A percentile compares a stretch with the other conserved stretches of the same genome.
phyloP scores from a whole-genome alignment of 2,329 filamentous ascomycete species.

The Verticillium zaregamsianum region DNA sequence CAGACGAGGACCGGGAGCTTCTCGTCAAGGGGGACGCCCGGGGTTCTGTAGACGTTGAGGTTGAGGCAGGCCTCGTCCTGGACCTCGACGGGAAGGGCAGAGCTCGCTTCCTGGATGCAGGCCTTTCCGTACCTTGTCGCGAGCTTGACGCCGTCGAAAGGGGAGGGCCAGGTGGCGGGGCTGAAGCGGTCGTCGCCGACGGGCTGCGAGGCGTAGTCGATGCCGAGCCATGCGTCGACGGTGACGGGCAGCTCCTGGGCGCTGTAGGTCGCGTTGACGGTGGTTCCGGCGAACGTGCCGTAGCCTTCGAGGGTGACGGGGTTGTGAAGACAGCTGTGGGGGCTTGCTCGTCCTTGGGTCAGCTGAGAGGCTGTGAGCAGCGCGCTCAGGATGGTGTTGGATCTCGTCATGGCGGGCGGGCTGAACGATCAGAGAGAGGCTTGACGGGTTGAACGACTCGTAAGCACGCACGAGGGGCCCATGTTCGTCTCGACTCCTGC shows the following conservation, averaged over 20 bases:
- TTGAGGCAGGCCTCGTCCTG: slow-evolving; percentile 33
- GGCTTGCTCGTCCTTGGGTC: background rate
- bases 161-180: slow-evolving; percentile 31
- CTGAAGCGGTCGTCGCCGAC: slow-evolving; percentile 35
- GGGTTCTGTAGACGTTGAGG: slow-evolving; percentile 34
- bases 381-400: background rate
- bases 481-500: background rate
- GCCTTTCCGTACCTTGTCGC: slow-evolving; percentile 34
- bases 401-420: background rate
- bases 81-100: slow-evolving; percentile 7
- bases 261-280: slow-evolving; percentile 27
- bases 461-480: too few species aligned
- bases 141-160: slow-evolving; percentile 33
- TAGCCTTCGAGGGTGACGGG: slow-evolving; percentile 29
- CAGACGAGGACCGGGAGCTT: slow-evolving; percentile 34
- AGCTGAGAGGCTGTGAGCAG: background rate
- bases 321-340: slow-evolving; percentile 5
- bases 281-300: slow-evolving; percentile 33
- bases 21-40: slow-evolving; percentile 24
- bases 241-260: slow-evolving; percentile 23
- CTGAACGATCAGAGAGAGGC: background rate
- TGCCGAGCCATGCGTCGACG: slow-evolving; percentile 40
- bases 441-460: too few species aligned
- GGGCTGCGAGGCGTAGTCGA: slow-evolving; percentile 39
- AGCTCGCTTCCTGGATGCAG: slow-evolving; percentile 33